Base-by-base conservation (phyloP, 2,329 filamentous ascomycete genomes). In the Cyphellophora attinorum region DNA sequence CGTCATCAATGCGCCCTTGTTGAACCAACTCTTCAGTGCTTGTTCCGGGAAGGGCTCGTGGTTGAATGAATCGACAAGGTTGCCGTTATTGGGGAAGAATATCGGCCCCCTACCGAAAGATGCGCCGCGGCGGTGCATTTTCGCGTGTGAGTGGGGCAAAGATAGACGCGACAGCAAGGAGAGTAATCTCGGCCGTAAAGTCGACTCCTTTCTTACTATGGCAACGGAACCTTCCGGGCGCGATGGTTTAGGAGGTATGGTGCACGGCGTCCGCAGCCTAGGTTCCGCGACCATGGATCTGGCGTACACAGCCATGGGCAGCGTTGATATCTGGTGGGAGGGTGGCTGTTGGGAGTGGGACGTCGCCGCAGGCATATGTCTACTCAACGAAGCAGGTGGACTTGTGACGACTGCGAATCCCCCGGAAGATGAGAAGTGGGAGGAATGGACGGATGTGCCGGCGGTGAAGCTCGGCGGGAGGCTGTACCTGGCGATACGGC, bases 331-430 rank as follows among this genome's bases (percentile, higher is more conserved):
- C 8, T 85, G 81, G 81, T 86, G 81, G 81, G 81, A 86, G 52
- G 81, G 80, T 3, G 81, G 81, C 0, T 85, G 80, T 50, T 85
- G 81, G 81, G 82, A 85, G 57, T 86, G 81, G 76, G 82, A 86
- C 46, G 81, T 85, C 3, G 80, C 81, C 2, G 82, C 81, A 10
- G 81, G 81, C 2, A 76, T 85, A 39, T 79, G 78, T 4, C 76
- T 86, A 27, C 59, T 86, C 1, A 62, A 77, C 38, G 81, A 86
- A 59, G 81, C 82, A 2, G 81, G 81, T 2, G 82, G 82, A 0
- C 54, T 86, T 3, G 67, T 85, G 13, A 86, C 81, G 0, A 81
- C 76, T 3, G 81, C 80, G 0, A 85, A 85, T 47, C 79, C 81
- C 2, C 81, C 81, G 0, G 56, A 67, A 25, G 63, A 65, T 8